Evolutionary conservation across 805 yeast species (phyloP), one percentile per base, ranked within the genome.

Genomic region (Ogataea ramenticola): DNA sequence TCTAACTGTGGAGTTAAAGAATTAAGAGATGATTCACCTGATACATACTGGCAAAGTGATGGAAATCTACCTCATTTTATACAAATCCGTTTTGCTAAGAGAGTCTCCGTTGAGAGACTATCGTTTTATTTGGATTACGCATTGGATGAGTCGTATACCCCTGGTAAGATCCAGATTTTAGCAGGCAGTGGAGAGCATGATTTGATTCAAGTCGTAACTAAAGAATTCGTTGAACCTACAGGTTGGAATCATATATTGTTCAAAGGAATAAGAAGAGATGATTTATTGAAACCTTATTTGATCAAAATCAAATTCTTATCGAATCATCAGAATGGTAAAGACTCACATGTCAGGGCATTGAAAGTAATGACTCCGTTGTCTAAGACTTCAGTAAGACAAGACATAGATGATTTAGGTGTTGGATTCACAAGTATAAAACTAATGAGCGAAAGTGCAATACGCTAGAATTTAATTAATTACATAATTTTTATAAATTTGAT

Each of bases 251-350:
- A 80, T 53, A 68, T 86, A 16, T 67, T 69, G 3, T 77, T 86
- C 55, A 74, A 74, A 42, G 75, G 77, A 1, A 70, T 74, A 3
- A 61, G 85, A 33, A 61, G 65, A 11, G 80, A 75, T 43, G 76
- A 77, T 3, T 73, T 79, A 1, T 61, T 88, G 40, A 80, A 84
- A 52, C 78, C 93, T 42, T 83, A 80, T 53, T 65, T 80, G 49
- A 63, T 88, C 12, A 74, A 85, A 47, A 51, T 89, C 15, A 58
- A 73, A n/a, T 70, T 88, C 6, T 58, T 76, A 9, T 75, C 86
- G 1, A 93, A 95, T 54, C 96, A 88, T 54, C 97, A 90, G 57
- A 89, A 87, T 57, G 99, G 99, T 39, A 93, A 91, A 57, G 99
- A 93, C 60, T 82, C 96, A 1, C 98, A 89, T 60, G 68, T 93